Percentiles rank a stretch among this genome's conserved stretches.
These are phyloP conservation scores for Hypoxylon sp. DNA, from an alignment of 2,329 filamentous ascomycete species.

Conservation along the genomic window DNA sequence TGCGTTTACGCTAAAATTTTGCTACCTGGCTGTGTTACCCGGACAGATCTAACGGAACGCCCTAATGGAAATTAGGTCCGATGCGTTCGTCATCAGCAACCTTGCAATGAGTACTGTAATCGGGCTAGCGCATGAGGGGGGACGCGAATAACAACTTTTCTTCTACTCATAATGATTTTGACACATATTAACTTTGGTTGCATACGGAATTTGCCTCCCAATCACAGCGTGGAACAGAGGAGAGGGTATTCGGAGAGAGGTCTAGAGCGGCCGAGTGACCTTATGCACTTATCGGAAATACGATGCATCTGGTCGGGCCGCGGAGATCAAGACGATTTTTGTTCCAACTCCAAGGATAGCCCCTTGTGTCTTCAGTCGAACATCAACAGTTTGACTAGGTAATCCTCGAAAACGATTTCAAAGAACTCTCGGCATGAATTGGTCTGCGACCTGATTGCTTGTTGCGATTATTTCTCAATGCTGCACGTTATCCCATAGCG, in stretches of 20 bases:
- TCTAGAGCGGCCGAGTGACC: background rate
- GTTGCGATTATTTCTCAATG: slow-evolving; percentile 6
- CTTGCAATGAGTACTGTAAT: slow-evolving; percentile 16
- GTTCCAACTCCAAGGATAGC: background rate
- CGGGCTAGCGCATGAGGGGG: slow-evolving; percentile 17
- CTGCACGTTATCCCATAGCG: background rate
- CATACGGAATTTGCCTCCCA: background rate
- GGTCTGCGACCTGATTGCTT: background rate
- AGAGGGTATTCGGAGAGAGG: background rate
- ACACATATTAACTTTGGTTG: too few species aligned
- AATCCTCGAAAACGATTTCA: background rate
- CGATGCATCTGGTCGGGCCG: background rate
- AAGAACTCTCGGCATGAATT: background rate
- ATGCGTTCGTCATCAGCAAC: background rate
- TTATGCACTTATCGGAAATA: background rate
- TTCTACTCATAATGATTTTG: slow-evolving; percentile 14
- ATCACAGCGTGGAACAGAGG: background rate
- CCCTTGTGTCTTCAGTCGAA: background rate
- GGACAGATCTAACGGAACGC: background rate
- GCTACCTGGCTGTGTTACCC: background rate
- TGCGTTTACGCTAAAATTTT: background rate
- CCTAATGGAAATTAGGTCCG: background rate
- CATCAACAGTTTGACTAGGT: background rate
- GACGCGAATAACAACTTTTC: background rate
- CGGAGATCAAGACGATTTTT: background rate